Evolutionary conservation across 208 protist genomes (phyloP), one percentile per base, ranked within the genome.

Genomic region (Jaenimonas drosophilae): DNA sequence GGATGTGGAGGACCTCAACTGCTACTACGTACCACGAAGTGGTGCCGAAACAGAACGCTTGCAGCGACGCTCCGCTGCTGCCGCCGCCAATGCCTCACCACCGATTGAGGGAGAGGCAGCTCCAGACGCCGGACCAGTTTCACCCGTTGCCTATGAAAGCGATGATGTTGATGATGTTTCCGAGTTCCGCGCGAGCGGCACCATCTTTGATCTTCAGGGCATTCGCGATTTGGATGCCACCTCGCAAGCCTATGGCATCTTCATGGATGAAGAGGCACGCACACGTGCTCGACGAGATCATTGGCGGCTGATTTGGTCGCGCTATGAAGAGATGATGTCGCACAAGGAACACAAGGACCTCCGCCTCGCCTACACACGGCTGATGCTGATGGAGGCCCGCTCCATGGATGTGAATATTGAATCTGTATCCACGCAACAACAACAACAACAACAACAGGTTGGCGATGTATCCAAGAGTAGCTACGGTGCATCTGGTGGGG

Each of bases 221-320:
- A 20, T 41, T 6, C 24, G n/a, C 30, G n/a, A 21, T 19, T 30
- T 51, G 9, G 43, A 43, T 30, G 16, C 46, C 9, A 16, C 6
- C 7, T 23, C 9, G 9, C 7, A 36, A n/a, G 20, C 11, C 21
- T 51, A 36, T 30, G 5, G 29, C 29, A 39, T 20, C 42, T 59
- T 23, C 49, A 21, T 32, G 19, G 38, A 58, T 5, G 49, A 55
- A 4, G 36, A 59, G 26, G 30, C 6, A 16, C 45, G 27, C 40
- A 56, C 5, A 4, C 20, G 48, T n/a, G 46, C 31, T 3, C 45
- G 49, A 3, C 48, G 36, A 11, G 55, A 54, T 14, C 45, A 62
- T 49, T 62, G 55, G 49, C 3, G 26, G 5, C 45, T 57, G 5
- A 46, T 62, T 14, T 62, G 55, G 55, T 9, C 25, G 16, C 49